Base-by-base conservation (phyloP, 441 rosid species). In the Hura crepitans region DNA sequence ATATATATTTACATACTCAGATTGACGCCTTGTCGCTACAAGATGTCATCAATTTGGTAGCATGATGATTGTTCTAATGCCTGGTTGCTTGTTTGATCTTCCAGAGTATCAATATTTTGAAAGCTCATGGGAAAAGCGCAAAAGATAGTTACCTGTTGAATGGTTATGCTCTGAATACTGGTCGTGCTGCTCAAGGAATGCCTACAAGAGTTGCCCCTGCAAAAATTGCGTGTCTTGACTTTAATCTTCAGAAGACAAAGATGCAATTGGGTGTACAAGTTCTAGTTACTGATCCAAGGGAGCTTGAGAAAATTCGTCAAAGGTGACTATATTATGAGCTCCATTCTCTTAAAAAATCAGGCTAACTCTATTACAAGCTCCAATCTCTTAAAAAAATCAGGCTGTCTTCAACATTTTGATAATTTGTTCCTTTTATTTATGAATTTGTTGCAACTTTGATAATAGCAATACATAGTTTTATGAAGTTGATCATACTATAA, bases 181-280 rank as follows among this genome's bases (percentile, higher is more conserved):
- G 97, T 6, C 97, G 96, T 75, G 96, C 98, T 78, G 98, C 99
- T 62, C 99, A 91, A 81, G 99, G 99, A 75, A 93, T 96, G 97
- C 98, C 96, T 66, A 72, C 84, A 51, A 85, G 87, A 79, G 99
- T 93, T 69, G 80, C 90, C 60, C 89, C 97, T 49, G 96, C 99
- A 35, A 93, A 78, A 84, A 87, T 96, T 77, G 98, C 99, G 12
- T 89, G 96, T 78, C 98, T 93, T 64, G 99, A 96, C 84, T 91
- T 96, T 72, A 96, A 93, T 79, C 93, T 96, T 62, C 97, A 96
- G 85, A 96, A 86, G 82, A 91, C 97, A 70, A 96, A 96, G 82
- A 89, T 93, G 98, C 98, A 91, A 79, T 49, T 93, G 81, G 99
- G 97, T 75, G 89, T 96, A 79, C 99, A 96, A 81, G 96, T 96